phyloP scores from a whole-genome alignment of 352 stramenopile species.

The Pythium aquatile region DNA sequence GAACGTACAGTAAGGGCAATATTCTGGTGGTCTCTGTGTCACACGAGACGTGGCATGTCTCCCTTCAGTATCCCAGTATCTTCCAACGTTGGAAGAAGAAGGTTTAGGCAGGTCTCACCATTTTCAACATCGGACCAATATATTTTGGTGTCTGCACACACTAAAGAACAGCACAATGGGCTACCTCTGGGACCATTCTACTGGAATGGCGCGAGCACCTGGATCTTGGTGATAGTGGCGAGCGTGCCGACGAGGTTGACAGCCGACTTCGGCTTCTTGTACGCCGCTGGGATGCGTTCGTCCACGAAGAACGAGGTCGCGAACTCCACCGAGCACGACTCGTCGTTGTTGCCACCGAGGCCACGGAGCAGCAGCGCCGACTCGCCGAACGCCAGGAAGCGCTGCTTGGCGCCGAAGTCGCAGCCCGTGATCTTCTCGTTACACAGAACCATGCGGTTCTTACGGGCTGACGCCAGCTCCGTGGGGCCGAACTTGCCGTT shows the following conservation, averaged over 20 bases:
- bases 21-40: too few species aligned
- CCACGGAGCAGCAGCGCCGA: constrained; percentile 9
- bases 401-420: constrained; percentile 2
- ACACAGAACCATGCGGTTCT: background rate
- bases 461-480: constrained; percentile 11
- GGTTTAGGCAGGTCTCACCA: too few species aligned
- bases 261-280: constrained; percentile 2
- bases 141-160: too few species aligned
- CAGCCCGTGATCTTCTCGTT: background rate
- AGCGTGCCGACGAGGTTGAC: background rate
- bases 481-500: constrained; percentile 3
- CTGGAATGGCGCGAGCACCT: constrained; percentile 15
- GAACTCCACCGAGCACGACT: constrained; percentile 15
- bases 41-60: too few species aligned
- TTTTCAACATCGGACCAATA: too few species aligned
- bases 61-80: too few species aligned
- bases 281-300: constrained; percentile 23
- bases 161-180: too few species aligned
- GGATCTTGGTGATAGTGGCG: constrained; percentile 9
- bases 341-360: constrained; percentile 15
- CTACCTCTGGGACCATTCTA: background rate
- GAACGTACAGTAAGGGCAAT: too few species aligned
- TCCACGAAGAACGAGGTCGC: constrained; percentile 28
- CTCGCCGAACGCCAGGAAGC: constrained; percentile 12
- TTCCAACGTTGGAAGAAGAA: too few species aligned